Evolutionary conservation across 352 stramenopile genomes (phyloP).

Genomic region (Phytopythium litorale): DNA sequence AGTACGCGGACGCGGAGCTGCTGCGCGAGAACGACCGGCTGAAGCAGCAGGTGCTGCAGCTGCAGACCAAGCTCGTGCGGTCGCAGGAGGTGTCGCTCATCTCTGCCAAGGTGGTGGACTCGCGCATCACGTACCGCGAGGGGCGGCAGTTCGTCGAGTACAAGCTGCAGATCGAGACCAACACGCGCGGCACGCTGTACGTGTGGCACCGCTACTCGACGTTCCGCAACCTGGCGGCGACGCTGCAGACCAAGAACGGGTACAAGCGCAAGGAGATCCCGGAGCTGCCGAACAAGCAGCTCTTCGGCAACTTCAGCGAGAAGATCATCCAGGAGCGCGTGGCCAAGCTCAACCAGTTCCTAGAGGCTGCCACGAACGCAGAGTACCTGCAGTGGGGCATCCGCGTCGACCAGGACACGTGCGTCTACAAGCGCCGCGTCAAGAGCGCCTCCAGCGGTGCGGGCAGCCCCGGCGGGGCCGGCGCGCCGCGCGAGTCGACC

Average conservation of each 20-base stretch:
- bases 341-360: conserved; percentile 68
- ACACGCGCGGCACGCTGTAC: conserved; percentile 59
- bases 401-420: conserved; percentile 70
- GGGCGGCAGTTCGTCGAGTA: conserved; percentile 74
- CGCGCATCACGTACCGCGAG: conserved; percentile 62
- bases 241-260: conserved; percentile 70
- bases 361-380: conserved; percentile 67
- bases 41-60: conserved; percentile 63
- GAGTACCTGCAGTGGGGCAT: conserved; percentile 77
- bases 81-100: conserved; percentile 66
- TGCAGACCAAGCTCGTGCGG: conserved; percentile 67
- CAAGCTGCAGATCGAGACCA: conserved; percentile 72
- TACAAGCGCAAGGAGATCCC: conserved; percentile 75
- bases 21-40: conserved; percentile 67
- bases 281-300: conserved; percentile 68
- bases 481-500: conserved; percentile 34
- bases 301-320: conserved; percentile 69
- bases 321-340: conserved; percentile 77
- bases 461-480: conserved; percentile 63
- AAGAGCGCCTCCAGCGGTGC: conserved; percentile 45
- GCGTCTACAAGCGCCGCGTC: conserved; percentile 67
- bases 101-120: conserved; percentile 66
- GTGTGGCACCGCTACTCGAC: conserved; percentile 79
- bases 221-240: conserved; percentile 71
- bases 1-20: conserved; percentile 64